Conservation (phyloP, 768 basidiomycete species). For the Dendrothele bispora region DNA sequence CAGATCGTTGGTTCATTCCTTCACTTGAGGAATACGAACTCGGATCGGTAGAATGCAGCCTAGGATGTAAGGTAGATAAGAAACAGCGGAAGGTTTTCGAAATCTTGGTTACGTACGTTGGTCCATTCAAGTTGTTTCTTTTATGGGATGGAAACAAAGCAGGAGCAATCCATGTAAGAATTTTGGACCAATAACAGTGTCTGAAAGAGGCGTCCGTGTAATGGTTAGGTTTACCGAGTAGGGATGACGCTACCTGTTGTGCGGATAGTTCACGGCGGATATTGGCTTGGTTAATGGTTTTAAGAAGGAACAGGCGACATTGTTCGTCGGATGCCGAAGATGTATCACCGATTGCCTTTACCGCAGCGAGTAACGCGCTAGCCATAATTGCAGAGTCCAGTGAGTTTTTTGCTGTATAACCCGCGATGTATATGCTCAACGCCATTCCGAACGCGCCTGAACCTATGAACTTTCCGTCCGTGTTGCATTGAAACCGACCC, state of each 20-base stretch:
- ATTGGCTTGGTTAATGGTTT: constrained; percentile 1
- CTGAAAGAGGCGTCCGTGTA: background rate
- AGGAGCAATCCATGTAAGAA: background rate
- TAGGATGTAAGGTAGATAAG: too few species aligned
- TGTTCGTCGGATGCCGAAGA: background rate
- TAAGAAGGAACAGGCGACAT: background rate
- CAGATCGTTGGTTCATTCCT: background rate
- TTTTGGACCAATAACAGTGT: background rate
- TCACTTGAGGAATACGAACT: too few species aligned
- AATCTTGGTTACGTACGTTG: background rate
- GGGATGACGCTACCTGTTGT: background rate
- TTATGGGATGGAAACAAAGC: constrained; percentile 30
- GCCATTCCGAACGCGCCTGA: constrained; percentile 6
- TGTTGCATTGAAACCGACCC: constrained; percentile 4
- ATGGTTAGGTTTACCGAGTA: background rate
- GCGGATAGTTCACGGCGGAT: background rate
- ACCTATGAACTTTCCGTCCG: constrained; percentile 4
- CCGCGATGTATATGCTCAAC: constrained; percentile 3
- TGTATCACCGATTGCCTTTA: background rate
- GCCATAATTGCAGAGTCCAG: constrained; percentile 1
- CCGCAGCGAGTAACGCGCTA: background rate
- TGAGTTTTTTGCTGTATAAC: constrained; percentile 1
- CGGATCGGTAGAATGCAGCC: too few species aligned
- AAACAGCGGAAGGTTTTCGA: too few species aligned
- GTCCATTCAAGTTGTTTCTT: too few species aligned